Base-by-base conservation (phyloP, 306 rosid species). In the Casuarina cunninghamiana region DNA sequence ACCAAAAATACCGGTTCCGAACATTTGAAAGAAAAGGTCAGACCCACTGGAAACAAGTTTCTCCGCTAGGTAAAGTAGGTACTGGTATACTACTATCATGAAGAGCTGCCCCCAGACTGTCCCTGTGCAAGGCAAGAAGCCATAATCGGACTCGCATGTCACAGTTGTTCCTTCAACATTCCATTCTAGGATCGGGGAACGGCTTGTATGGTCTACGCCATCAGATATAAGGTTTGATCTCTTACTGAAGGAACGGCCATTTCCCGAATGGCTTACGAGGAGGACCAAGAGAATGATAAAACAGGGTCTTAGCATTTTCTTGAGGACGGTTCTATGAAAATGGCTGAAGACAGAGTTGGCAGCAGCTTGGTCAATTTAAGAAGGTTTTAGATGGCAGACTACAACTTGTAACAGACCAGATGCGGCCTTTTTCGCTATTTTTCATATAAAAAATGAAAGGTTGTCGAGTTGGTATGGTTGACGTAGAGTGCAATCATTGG, bases 81-180 rank as follows among this genome's bases (percentile, higher is more conserved):
- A 72, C 85, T 81, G 83, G 9, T 85, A 85, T 15, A 78, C 66
- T 2, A 85, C n/a, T 3, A 85, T 48, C 78, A 85, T 49, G 81
- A 78, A 85, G 17, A 82, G 73, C 57, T 74, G 51, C 66, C 85
- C 83, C 83, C 75, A 81, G 10, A 81, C n/a, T 4, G 65, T 46
- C 1, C 83, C 66, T 21, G 88, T 60, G 62, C 88, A 85, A 49
- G 88, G 88, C 81, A 85, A 67, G 72, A 85, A 85, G 45, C 76
- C 83, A 57, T 60, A 81, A 35, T 44, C 37, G 60, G 88, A 74
- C 77, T 75, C 85, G n/a, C 88, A 85, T 6, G 78, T 85, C 63
- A 85, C 83, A n/a, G 83, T 71, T 19, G 76, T 75, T 26, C 32
- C 32, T 67, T 50, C 42, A 2, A 79, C 66, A 61, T 42, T 19